Evolutionary conservation across 345 rosid species (phyloP), one percentile per base, ranked within the genome.

Genomic region (Eucalyptus rudis): DNA sequence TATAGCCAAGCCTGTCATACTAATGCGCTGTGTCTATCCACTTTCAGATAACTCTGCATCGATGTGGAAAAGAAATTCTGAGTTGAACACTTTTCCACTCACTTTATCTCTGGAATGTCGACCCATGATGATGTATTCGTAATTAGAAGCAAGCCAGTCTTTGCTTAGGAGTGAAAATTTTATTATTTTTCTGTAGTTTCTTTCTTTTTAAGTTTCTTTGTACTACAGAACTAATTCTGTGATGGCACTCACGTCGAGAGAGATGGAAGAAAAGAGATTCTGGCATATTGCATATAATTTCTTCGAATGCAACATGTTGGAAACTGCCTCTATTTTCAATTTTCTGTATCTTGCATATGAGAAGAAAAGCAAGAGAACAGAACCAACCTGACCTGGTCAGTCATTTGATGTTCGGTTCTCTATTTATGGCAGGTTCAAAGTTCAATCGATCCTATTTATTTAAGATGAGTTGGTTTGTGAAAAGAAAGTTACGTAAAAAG

Each of bases 241-340:
- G 5, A 76, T 20, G 84, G 84, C 0, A 76, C 16, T 6, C 47
- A 76, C 6, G 47, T 44, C 0, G 29, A 12, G 8, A 76, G 47
- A 40, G 47, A 0, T 0, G 84, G 47, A 40, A 20, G n/a, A n/a
- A n/a, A n/a, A n/a, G 45, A 33, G 83, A 40, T 43, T 20, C 15
- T 20, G 29, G 84, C 84, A 2, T 76, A 76, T 40, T 76, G 47
- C 47, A 40, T 40, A 22, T 76, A 1, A 76, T 76, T 6, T 20
- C 7, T 76, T 19, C 44, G 47, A 0, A 40, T 5, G 81, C 45
- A 33, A 76, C 45, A 43, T 76, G 84, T 76, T 76, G 83, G 9
- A 76, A 76, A 20, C 83, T 7, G 83, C 83, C 12, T 76, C 29
- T 76, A 20, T 76, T 76, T 12, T 76, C 84, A 40, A 20, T 40